phyloP scores from a whole-genome alignment of 768 basidiomycete species.

The Chalciporus piperatus region DNA sequence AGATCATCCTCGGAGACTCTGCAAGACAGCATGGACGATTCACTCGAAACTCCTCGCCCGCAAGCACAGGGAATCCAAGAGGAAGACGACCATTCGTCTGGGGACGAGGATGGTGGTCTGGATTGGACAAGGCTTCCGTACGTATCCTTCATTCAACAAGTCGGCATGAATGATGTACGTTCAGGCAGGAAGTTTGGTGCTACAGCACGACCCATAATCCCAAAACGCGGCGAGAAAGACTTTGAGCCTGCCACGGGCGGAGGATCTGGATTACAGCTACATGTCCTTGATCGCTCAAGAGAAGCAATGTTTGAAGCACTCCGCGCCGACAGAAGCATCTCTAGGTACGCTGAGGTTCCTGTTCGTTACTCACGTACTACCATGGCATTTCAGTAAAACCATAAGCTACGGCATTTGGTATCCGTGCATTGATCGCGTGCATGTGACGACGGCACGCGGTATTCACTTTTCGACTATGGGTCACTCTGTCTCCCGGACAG shows the following conservation, averaged over 20 bases:
- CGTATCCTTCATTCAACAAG: slow-evolving; percentile 12
- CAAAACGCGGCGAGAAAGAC: slow-evolving; percentile 96
- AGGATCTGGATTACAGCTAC: slow-evolving; percentile 74
- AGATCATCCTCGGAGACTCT: background rate
- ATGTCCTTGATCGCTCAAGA: slow-evolving; percentile 76
- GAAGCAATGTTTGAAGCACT: slow-evolving; percentile 87
- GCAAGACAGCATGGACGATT: slow-evolving; percentile 53
- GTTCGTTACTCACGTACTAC: background rate
- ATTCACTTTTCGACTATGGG: slow-evolving; percentile 82
- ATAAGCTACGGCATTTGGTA: slow-evolving; percentile 83
- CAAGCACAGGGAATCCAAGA: slow-evolving; percentile 15
- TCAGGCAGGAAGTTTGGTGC: slow-evolving; percentile 21
- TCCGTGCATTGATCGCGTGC: slow-evolving; percentile 57
- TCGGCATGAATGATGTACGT: slow-evolving; percentile 3
- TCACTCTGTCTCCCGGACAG: slow-evolving; percentile 60
- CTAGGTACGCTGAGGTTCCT: slow-evolving; percentile 50
- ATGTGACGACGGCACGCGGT: slow-evolving; percentile 76
- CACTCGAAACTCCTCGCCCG: slow-evolving; percentile 43
- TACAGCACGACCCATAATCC: slow-evolving; percentile 67
- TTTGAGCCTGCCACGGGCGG: slow-evolving; percentile 75
- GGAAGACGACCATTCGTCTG: slow-evolving; percentile 51
- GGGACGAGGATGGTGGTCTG: slow-evolving; percentile 72
- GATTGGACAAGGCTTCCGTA: slow-evolving; percentile 83
- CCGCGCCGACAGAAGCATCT: slow-evolving; percentile 66
- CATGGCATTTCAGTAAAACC: slow-evolving; percentile 50